Conservation (phyloP, 2,329 filamentous ascomycete species). For the Aspergillus vadensis region DNA sequence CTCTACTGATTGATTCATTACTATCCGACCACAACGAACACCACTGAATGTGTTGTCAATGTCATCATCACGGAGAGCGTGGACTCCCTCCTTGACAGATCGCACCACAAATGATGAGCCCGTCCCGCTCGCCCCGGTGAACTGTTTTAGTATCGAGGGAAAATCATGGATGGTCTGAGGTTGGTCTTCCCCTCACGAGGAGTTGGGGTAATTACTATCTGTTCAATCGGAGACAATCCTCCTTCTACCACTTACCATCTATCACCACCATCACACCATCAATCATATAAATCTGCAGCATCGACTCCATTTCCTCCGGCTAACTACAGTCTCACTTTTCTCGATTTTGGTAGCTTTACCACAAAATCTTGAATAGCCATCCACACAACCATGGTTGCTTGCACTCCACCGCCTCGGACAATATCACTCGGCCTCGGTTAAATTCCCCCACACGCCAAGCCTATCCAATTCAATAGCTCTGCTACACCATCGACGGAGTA, state of each 20-base stretch:
- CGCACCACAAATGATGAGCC: slow-evolving; percentile 4
- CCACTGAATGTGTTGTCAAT: neutral
- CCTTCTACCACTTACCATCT: neutral
- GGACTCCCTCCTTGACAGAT: neutral
- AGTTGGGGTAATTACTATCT: slow-evolving; percentile 30
- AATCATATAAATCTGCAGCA: neutral
- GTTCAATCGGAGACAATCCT: too few relatives aligned
- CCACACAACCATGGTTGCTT: neutral
- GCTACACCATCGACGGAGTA: slow-evolving; percentile 1
- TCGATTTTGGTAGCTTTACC: too few relatives aligned
- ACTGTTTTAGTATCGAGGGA: slow-evolving; percentile 18
- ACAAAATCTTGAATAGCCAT: neutral
- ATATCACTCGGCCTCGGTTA: slow-evolving; percentile 15
- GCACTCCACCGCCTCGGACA: neutral
- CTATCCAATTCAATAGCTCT: neutral
- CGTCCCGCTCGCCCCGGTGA: slow-evolving; percentile 22
- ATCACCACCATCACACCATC: neutral
- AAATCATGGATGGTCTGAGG: slow-evolving; percentile 18
- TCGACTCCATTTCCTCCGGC: neutral
- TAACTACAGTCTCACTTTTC: too few relatives aligned
- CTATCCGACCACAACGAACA: neutral
- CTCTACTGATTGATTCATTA: neutral
- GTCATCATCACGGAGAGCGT: slow-evolving; percentile 3
- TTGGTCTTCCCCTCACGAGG: slow-evolving; percentile 32
- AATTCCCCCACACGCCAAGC: slow-evolving; percentile 25